These are phyloP conservation scores for Ceratobasidium sp. DNA, from an alignment of 1,284 basidiomycete species.

Conservation along the genomic window DNA sequence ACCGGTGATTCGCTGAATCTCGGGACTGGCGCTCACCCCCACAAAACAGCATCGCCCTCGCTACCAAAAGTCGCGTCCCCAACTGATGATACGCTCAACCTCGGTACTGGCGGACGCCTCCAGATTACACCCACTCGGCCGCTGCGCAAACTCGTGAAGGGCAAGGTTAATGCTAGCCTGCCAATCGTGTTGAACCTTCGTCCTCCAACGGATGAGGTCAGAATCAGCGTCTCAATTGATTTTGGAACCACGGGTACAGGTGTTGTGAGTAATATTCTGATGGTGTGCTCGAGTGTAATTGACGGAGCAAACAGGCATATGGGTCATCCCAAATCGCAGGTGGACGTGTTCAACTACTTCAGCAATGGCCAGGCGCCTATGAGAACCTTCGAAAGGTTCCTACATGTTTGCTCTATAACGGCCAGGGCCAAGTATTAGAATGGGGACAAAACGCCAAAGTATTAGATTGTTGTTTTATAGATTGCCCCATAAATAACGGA, in stretches of 20 bases:
- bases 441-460: slow-evolving; percentile 82
- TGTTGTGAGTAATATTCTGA: slow-evolving; percentile 65
- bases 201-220: slow-evolving; percentile 47
- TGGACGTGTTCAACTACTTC: slow-evolving; percentile 75
- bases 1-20: no score
- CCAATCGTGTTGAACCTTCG: slow-evolving; percentile 20
- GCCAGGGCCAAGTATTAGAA: slow-evolving; percentile 70
- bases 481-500: no score
- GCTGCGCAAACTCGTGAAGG: no score
- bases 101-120: no score
- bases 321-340: slow-evolving; percentile 82
- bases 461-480: not conserved
- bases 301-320: slow-evolving; percentile 60
- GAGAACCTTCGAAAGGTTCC: slow-evolving; percentile 85
- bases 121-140: no score
- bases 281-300: not conserved
- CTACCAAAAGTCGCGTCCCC: no score
- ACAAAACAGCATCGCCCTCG: no score
- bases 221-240: slow-evolving; percentile 79
- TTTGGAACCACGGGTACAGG: slow-evolving; percentile 88
- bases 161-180: not conserved
- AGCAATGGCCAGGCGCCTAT: slow-evolving; percentile 79
- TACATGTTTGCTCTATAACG: slow-evolving; percentile 79
- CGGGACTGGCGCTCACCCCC: no score
- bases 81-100: no score